Conservation (phyloP, 495 filamentous ascomycete species). For the Neurospora discreta region DNA sequence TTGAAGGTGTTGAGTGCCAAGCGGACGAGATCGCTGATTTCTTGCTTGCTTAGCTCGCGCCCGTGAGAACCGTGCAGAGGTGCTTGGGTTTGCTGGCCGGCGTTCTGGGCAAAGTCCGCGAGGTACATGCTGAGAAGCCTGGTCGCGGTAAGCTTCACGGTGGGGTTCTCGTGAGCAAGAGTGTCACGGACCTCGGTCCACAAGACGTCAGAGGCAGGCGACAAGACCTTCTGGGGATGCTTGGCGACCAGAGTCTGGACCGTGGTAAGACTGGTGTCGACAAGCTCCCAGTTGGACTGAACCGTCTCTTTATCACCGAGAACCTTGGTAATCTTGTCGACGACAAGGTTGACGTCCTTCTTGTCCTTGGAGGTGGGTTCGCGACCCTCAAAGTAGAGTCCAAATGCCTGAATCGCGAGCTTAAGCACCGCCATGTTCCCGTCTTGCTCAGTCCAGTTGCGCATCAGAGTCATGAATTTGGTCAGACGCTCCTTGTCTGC, state of each 20-base stretch:
- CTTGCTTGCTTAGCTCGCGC: conserved; percentile 49
- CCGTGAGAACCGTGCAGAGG: conserved; percentile 64
- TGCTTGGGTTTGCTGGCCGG: conserved; percentile 40
- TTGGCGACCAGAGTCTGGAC: conserved; percentile 56
- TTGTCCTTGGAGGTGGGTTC: conserved; percentile 43
- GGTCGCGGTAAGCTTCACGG: conserved; percentile 66
- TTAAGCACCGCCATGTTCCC: conserved; percentile 57
- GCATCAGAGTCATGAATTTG: conserved; percentile 55
- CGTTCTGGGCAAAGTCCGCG: conserved; percentile 60
- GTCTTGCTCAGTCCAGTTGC: conserved; percentile 64
- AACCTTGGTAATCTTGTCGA: conserved; percentile 33
- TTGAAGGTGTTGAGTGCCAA: conserved; percentile 55
- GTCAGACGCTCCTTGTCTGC: conserved; percentile 62
- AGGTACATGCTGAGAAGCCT: conserved; percentile 68
- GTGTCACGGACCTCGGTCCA: conserved; percentile 58
- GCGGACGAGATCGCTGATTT: conserved; percentile 54
- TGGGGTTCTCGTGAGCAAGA: conserved; percentile 60
- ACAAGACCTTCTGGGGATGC: conserved; percentile 50
- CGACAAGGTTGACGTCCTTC: conserved; percentile 44
- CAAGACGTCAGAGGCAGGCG: conserved; percentile 40
- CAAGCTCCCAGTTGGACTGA: conserved; percentile 60
- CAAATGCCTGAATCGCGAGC: conserved; percentile 67
- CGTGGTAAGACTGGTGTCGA: conserved; percentile 61
- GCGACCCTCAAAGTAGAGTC: conserved; percentile 66
- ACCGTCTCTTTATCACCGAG: conserved; percentile 36